phyloP scores from a whole-genome alignment of 441 rosid genomes.

The Lepidium campestre region DNA sequence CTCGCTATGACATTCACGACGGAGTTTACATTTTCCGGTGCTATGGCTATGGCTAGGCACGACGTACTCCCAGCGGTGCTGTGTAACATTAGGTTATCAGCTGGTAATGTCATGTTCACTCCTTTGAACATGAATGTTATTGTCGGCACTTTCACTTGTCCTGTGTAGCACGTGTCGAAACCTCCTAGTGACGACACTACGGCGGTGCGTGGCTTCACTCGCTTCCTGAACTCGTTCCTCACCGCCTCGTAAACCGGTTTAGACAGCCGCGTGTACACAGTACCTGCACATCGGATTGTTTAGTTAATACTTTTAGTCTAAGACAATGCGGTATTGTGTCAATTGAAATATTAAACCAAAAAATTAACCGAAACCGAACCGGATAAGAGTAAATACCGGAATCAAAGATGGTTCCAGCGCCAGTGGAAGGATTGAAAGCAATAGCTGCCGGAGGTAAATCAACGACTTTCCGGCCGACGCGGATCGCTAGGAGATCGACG shows the following conservation, averaged over 20 bases:
- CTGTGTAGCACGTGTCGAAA: constrained; percentile 81
- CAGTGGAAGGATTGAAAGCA: constrained; percentile 71
- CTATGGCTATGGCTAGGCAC: constrained; percentile 73
- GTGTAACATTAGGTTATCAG: constrained; percentile 69
- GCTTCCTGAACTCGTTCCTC: constrained; percentile 60
- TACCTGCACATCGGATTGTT: constrained; percentile 37
- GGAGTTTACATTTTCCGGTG: constrained; percentile 78
- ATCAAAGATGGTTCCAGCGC: constrained; percentile 85
- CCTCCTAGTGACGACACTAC: constrained; percentile 69
- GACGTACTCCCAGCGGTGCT: constrained; percentile 65
- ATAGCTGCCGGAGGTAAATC: constrained; percentile 53
- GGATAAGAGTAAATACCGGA: constrained; percentile 43
- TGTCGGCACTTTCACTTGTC: constrained; percentile 52
- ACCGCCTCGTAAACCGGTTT: constrained; percentile 69
- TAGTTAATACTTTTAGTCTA: not conserved
- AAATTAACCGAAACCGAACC: not conserved
- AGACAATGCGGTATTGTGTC: not conserved
- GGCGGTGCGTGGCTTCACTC: constrained; percentile 37
- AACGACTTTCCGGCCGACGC: constrained; percentile 63
- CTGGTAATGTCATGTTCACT: constrained; percentile 71
- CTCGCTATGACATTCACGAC: constrained; percentile 79
- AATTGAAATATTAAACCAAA: not conserved
- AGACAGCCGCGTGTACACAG: constrained; percentile 68
- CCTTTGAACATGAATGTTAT: constrained; percentile 83
- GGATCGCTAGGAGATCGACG: constrained; percentile 56